Base-by-base conservation (phyloP, 192 early-diverging fungal species). In the Glomus cerebriforme region DNA sequence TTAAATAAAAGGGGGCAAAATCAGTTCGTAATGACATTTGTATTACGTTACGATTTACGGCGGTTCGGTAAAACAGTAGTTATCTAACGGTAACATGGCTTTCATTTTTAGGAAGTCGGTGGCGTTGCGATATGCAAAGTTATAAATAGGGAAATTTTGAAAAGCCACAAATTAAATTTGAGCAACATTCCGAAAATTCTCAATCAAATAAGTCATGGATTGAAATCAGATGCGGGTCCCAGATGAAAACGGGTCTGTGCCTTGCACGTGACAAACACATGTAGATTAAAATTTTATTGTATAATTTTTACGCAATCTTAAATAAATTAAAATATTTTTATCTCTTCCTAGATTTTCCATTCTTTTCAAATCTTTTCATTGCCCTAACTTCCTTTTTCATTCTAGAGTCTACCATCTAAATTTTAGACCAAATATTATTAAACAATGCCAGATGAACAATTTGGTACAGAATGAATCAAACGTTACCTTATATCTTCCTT, bases 321-420 rank as follows among this genome's bases (percentile, higher is more conserved):
- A 54, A 5, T 19, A 1, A 17, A 19, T 3, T 19, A 63, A 35
- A 70, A 1, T 37, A 27, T 12, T 70, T 45, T 70, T 70, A n/a
- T 19, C 10, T 45, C 19, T 58, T 71, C 17, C 7, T 47, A 1
- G 37, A 47, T 24, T 92, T 91, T 68, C 78, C 80, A 74, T 88
- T 87, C 85, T 93, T 92, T 31, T 80, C 90, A 75, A 86, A 84
- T 74, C 92, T 85, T 89, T 97, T 98, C 69, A 87, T 80, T 1
- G 96, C 95, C 35, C 94, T 90, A 81, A 95, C 83, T 81, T 97
- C 97, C 86, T 96, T 97, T 92, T 97, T 97, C 96, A 99, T 97
- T 59, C 95, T 88, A 75, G 91, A 82, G 86, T 99, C 97, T 6
- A 99, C 96, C 97, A 99, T 99, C 93, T 92, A 19, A 32, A 58